A percentile compares a stretch with the other conserved stretches of the same genome.
Conservation (phyloP, 169 alveolate genomes). For the Plasmodium coatneyi region DNA sequence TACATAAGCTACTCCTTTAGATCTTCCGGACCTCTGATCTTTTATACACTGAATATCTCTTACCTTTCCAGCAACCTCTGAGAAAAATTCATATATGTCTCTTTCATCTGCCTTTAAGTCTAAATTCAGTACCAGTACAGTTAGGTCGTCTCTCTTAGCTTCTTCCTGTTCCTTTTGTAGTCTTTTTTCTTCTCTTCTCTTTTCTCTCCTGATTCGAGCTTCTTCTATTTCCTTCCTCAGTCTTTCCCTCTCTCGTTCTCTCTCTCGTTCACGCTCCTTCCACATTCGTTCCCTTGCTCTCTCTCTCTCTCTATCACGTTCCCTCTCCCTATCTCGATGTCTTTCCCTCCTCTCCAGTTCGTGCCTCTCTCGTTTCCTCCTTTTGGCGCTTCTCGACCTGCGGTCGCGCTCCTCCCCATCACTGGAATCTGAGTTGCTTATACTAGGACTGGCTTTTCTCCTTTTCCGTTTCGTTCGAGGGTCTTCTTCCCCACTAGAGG, state of each 20-base stretch:
- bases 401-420: constrained; percentile 11
- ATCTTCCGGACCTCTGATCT: constrained; percentile 95
- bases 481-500: constrained; percentile 18
- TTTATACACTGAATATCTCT: constrained; percentile 96
- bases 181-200: constrained; percentile 83
- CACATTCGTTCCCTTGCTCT: constrained; percentile 9
- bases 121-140: constrained; percentile 95
- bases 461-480: constrained; percentile 12
- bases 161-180: constrained; percentile 93
- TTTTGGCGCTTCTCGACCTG: constrained; percentile 30
- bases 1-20: constrained; percentile 98
- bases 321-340: constrained; percentile 12
- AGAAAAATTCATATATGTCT: constrained; percentile 95
- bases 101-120: constrained; percentile 95
- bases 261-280: constrained; percentile 5
- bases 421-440: constrained; percentile 27
- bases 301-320: constrained; percentile 13
- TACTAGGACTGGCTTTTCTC: constrained; percentile 19
- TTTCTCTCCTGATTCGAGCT: constrained; percentile 77
- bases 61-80: constrained; percentile 96
- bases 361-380: neutral
- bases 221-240: constrained; percentile 37
- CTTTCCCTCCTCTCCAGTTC: constrained; percentile 28
- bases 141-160: constrained; percentile 97
- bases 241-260: constrained; percentile 39